phyloP scores from a whole-genome alignment of 768 basidiomycete species.

The Lactarius vividus region DNA sequence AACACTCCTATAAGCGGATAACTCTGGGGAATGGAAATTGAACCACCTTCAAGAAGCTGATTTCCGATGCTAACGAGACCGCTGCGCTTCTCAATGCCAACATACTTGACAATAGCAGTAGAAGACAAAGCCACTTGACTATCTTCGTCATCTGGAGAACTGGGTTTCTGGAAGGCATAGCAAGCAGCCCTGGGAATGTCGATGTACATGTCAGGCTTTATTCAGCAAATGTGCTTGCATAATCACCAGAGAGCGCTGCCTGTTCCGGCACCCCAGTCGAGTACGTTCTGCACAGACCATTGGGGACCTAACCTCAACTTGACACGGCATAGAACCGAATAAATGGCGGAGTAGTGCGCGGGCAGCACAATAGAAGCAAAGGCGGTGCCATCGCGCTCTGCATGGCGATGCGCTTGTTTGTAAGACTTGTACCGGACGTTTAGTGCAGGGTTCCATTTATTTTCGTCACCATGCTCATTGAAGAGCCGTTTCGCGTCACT shows the following conservation, averaged over 20 bases:
- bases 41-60: slow-evolving; percentile 56
- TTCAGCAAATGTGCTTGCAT: neutral
- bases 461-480: slow-evolving; percentile 36
- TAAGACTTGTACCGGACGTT: slow-evolving; percentile 59
- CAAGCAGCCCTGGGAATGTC: slow-evolving; percentile 54
- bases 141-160: slow-evolving; percentile 26
- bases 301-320: slow-evolving; percentile 59
- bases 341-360: slow-evolving; percentile 78
- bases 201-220: neutral
- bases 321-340: slow-evolving; percentile 66
- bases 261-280: slow-evolving; percentile 84
- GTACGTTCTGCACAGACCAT: slow-evolving; percentile 58
- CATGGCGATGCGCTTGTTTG: slow-evolving; percentile 55
- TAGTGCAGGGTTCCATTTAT: slow-evolving; percentile 56
- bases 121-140: slow-evolving; percentile 41
- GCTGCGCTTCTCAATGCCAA: slow-evolving; percentile 75
- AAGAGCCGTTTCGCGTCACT: slow-evolving; percentile 75
- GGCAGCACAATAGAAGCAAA: slow-evolving; percentile 86
- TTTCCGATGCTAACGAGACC: slow-evolving; percentile 67
- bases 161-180: slow-evolving; percentile 55
- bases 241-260: slow-evolving; percentile 80
- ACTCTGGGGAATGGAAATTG: slow-evolving; percentile 1
- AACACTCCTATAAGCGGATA: slow-evolving; percentile 22
- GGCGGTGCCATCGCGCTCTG: slow-evolving; percentile 72
- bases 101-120: slow-evolving; percentile 58